These are phyloP conservation scores for Gracilaria domingensis DNA, from an alignment of 23 red algal species.

Conservation along the genomic window DNA sequence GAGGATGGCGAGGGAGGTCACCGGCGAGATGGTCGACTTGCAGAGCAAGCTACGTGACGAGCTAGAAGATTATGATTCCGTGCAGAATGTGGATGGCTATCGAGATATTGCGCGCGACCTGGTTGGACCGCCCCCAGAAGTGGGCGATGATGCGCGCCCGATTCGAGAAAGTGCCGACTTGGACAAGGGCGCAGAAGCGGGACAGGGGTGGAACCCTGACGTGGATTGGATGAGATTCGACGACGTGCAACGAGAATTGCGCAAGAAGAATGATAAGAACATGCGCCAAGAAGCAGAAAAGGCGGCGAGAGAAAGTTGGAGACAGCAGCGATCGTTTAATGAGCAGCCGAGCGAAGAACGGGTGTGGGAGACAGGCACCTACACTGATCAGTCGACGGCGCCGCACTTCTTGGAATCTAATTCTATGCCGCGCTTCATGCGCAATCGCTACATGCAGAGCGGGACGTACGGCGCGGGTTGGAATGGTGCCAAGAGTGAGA, in stretches of 20 bases:
- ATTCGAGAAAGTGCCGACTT: constrained; percentile 2
- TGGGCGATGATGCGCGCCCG: constrained; percentile 23
- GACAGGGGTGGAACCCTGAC: constrained; percentile 59
- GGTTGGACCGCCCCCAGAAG: constrained; percentile 48
- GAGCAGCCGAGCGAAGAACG: background rate
- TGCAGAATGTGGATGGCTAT: constrained; percentile 50
- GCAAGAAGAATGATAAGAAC: constrained; percentile 24
- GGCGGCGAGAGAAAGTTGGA: background rate
- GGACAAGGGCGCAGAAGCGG: background rate
- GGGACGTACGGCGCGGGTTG: constrained; percentile 64
- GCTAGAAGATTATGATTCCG: constrained; percentile 54
- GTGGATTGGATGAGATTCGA: constrained; percentile 74
- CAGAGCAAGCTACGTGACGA: constrained; percentile 49
- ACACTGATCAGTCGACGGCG: background rate
- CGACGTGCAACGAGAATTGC: constrained; percentile 42
- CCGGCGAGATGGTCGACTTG: constrained; percentile 57
- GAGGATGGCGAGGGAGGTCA: constrained; percentile 66
- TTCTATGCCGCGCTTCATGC: constrained; percentile 39
- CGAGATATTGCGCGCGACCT: constrained; percentile 73
- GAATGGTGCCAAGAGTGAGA: constrained; percentile 38
- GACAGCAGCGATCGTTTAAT: constrained; percentile 31
- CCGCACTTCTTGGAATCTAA: background rate
- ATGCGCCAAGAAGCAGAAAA: background rate
- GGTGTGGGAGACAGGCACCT: background rate
- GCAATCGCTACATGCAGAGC: constrained; percentile 17